These are phyloP conservation scores for Actinomortierella ambigua DNA, from an alignment of 371 early-diverging fungal genomes.

Conservation along the genomic window DNA sequence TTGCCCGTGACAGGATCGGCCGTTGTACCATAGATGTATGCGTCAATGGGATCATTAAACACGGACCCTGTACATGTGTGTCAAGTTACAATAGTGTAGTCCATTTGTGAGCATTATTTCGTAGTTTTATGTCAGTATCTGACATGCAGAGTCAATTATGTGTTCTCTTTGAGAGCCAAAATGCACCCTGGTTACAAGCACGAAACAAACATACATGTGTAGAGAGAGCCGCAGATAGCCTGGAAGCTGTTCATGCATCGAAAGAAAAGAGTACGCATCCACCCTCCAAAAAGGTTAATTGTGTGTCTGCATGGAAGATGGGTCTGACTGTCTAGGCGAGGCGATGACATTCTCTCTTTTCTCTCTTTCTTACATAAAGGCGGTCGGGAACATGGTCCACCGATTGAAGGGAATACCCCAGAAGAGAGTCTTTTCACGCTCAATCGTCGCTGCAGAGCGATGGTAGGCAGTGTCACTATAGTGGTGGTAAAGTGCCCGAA, in stretches of 20 bases:
- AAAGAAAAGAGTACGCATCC: not conserved
- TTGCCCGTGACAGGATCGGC: conserved; percentile 18
- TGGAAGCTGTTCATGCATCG: conserved; percentile 20
- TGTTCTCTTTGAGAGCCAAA: no score
- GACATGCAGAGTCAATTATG: no score
- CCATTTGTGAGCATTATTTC: no score
- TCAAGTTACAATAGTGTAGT: no score
- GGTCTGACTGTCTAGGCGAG: no score
- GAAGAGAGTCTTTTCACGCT: conserved; percentile 28
- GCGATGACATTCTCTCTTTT: not conserved
- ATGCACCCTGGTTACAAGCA: no score
- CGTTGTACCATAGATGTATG: conserved; percentile 43
- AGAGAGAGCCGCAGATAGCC: conserved; percentile 44
- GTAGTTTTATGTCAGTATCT: no score
- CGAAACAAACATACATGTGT: conserved; percentile 26
- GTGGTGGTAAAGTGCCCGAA: conserved; percentile 28
- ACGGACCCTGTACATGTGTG: conserved; percentile 62
- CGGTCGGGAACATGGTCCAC: conserved; percentile 44
- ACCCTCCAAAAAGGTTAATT: no score
- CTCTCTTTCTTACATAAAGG: conserved; percentile 25
- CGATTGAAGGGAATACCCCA: conserved; percentile 32
- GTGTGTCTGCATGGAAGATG: no score
- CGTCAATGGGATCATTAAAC: conserved; percentile 66
- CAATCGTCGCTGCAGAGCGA: conserved; percentile 17
- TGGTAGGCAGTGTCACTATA: conserved; percentile 36